Conservation (phyloP, 805 yeast species). For the Candida jianshihensis region DNA sequence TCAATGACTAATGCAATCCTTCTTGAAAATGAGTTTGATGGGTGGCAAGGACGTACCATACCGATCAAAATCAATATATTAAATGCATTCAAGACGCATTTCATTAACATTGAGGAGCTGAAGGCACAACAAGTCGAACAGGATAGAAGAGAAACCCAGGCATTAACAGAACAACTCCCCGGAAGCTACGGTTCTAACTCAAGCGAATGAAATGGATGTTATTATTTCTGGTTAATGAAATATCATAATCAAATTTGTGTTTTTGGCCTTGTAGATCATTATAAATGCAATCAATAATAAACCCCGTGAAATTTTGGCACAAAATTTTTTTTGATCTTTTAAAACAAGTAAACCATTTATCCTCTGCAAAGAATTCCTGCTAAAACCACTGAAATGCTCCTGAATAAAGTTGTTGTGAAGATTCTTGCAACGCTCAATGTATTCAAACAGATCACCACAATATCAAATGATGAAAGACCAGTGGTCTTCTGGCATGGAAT, state of each 20-base stretch:
- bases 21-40: conserved; percentile 15
- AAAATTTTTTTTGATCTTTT: neutral
- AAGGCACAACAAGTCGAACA: conserved; percentile 10
- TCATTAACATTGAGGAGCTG: conserved; percentile 9
- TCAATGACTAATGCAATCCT: neutral
- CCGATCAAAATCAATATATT: conserved; percentile 11
- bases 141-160: neutral
- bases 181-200: neutral
- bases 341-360: too few relatives aligned
- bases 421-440: conserved; percentile 14
- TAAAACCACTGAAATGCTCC: conserved; percentile 9
- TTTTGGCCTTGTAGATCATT: too few relatives aligned
- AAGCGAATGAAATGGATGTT: neutral
- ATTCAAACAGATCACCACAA: conserved; percentile 10
- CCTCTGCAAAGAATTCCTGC: neutral
- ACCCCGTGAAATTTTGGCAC: neutral
- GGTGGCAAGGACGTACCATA: conserved; percentile 16
- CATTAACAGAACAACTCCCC: neutral
- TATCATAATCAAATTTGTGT: too few relatives aligned
- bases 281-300: too few relatives aligned
- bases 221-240: too few relatives aligned
- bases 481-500: conserved; percentile 82
- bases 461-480: conserved; percentile 26
- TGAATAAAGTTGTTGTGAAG: conserved; percentile 11
- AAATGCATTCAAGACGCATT: conserved; percentile 8